Percentiles rank a stretch among this genome's conserved stretches.
Conservation (phyloP, 805 yeast genomes). For the Saturnispora bothae region DNA sequence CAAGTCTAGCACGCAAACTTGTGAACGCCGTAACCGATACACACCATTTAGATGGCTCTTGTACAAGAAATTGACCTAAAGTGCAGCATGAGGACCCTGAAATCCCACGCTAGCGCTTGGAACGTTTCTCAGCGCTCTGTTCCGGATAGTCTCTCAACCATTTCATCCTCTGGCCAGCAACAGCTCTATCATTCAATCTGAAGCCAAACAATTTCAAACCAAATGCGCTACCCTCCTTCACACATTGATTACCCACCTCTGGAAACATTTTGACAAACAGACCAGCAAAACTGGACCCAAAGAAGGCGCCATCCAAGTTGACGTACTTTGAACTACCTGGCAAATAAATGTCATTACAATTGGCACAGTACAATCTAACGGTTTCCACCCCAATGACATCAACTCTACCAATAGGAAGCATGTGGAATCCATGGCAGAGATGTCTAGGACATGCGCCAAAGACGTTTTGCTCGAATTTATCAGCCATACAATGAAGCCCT, state of each 20-base stretch:
- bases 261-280: constrained; percentile 83
- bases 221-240: constrained; percentile 40
- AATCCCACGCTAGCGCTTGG: too few relatives aligned
- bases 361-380: constrained; percentile 86
- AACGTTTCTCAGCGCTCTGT: neutral
- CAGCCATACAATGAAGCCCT: constrained; percentile 87
- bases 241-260: constrained; percentile 72
- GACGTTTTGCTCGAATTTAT: constrained; percentile 77
- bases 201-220: constrained; percentile 84
- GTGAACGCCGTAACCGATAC: too few relatives aligned
- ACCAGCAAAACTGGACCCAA: constrained; percentile 94
- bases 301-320: constrained; percentile 91
- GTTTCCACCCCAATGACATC: constrained; percentile 90
- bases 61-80: too few relatives aligned
- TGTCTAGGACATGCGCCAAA: constrained; percentile 91
- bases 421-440: constrained; percentile 79
- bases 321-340: constrained; percentile 82
- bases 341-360: constrained; percentile 82
- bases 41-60: too few relatives aligned
- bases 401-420: constrained; percentile 84
- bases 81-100: too few relatives aligned
- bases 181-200: constrained; percentile 59
- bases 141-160: constrained; percentile 80
- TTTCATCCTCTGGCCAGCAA: constrained; percentile 87
- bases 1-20: too few relatives aligned